phyloP scores from a whole-genome alignment of 2,329 filamentous ascomycete genomes.

The Dothistroma septosporum region DNA sequence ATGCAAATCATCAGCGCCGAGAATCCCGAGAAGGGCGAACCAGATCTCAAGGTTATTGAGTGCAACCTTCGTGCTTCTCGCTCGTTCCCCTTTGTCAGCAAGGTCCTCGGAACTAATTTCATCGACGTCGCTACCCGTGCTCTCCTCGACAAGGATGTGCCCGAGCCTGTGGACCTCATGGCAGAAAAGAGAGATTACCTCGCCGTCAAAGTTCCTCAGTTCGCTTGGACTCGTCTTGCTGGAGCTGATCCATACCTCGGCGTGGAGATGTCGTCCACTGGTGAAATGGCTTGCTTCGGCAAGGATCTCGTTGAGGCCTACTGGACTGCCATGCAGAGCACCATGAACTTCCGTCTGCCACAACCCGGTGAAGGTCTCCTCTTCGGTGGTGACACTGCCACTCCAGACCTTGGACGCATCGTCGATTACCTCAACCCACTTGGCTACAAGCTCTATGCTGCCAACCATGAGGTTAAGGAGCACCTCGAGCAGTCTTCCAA shows the following conservation, averaged over 20 bases:
- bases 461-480: constrained; percentile 73
- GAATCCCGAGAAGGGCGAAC: constrained; percentile 67
- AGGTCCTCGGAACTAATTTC: constrained; percentile 94
- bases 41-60: constrained; percentile 90
- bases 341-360: constrained; percentile 98
- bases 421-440: constrained; percentile 84
- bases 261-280: constrained; percentile 94
- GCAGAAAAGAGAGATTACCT: constrained; percentile 81
- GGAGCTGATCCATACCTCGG: constrained; percentile 96
- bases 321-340: constrained; percentile 92
- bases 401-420: constrained; percentile 68
- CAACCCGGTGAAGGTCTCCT: constrained; percentile 92
- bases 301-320: constrained; percentile 95
- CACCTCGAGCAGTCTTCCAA: constrained; percentile 72
- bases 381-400: constrained; percentile 77
- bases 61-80: constrained; percentile 96
- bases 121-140: constrained; percentile 93
- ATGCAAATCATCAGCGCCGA: constrained; percentile 99
- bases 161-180: constrained; percentile 85
- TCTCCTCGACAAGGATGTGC: constrained; percentile 78
- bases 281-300: constrained; percentile 98
- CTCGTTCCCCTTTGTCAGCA: constrained; percentile 97
- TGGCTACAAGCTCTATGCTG: constrained; percentile 91
- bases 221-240: constrained; percentile 96
- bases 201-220: constrained; percentile 96